These are phyloP conservation scores for Candida railenensis DNA, from an alignment of 805 yeast genomes.

Conservation along the genomic window DNA sequence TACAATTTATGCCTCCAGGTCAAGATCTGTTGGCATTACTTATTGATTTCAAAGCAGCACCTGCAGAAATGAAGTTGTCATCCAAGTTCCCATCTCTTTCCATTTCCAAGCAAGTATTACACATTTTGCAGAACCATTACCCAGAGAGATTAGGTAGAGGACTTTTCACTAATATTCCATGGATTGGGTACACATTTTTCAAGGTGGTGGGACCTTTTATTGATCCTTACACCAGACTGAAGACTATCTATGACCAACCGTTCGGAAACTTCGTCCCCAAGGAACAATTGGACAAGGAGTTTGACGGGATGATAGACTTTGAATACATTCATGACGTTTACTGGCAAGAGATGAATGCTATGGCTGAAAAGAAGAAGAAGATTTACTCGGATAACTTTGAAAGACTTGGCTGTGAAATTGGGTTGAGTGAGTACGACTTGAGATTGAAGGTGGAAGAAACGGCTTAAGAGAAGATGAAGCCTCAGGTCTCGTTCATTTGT, in stretches of 20 bases:
- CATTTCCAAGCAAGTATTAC: slow-evolving; percentile 48
- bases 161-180: slow-evolving; percentile 54
- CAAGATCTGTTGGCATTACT: slow-evolving; percentile 54
- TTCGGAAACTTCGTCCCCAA: slow-evolving; percentile 53
- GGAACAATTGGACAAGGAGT: slow-evolving; percentile 50
- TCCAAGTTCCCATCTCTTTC: slow-evolving; percentile 49
- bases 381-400: slow-evolving; percentile 35
- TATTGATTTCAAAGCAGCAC: slow-evolving; percentile 54
- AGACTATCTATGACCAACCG: slow-evolving; percentile 57
- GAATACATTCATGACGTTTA: slow-evolving; percentile 52
- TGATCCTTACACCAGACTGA: slow-evolving; percentile 58
- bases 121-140: slow-evolving; percentile 55
- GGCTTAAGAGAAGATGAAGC: neutral
- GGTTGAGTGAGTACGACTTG: slow-evolving; percentile 54
- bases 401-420: slow-evolving; percentile 48
- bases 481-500: too few species aligned
- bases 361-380: slow-evolving; percentile 37
- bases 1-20: slow-evolving; percentile 56
- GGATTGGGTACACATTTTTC: slow-evolving; percentile 56
- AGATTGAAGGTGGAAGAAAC: slow-evolving; percentile 18
- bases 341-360: slow-evolving; percentile 50
- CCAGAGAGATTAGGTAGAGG: slow-evolving; percentile 60
- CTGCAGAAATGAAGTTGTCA: slow-evolving; percentile 33
- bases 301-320: slow-evolving; percentile 50
- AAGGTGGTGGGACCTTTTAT: slow-evolving; percentile 57